A percentile compares a stretch with the other conserved stretches of the same genome.
Evolutionary conservation across 805 yeast species (phyloP).

Genomic region (Kurtzmaniella cleridarum): DNA sequence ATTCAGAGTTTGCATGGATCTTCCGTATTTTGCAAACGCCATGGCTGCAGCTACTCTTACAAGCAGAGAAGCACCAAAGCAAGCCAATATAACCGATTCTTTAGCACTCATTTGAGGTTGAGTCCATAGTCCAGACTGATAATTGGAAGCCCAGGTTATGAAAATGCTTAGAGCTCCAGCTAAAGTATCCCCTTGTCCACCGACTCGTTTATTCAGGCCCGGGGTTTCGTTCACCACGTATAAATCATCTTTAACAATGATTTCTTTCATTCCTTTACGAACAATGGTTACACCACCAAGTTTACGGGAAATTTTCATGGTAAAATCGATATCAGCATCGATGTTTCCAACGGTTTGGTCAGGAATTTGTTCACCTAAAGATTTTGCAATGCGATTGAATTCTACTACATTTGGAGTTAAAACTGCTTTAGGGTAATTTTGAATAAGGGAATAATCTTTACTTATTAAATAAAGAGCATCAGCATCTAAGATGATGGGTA

Average conservation of each 20-base stretch:
- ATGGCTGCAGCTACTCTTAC: slow-evolving; percentile 59
- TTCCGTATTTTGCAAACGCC: slow-evolving; percentile 61
- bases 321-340: slow-evolving; percentile 19
- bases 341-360: slow-evolving; percentile 19
- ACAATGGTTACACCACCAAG: slow-evolving; percentile 60
- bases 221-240: slow-evolving; percentile 37
- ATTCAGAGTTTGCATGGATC: slow-evolving; percentile 85
- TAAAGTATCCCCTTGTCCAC: slow-evolving; percentile 95
- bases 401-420: slow-evolving; percentile 90
- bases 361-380: slow-evolving; percentile 25
- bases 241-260: slow-evolving; percentile 48
- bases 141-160: slow-evolving; percentile 71
- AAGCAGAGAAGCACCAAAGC: slow-evolving; percentile 65
- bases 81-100: slow-evolving; percentile 44
- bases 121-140: slow-evolving; percentile 56
- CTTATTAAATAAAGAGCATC: slow-evolving; percentile 75
- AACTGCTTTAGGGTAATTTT: slow-evolving; percentile 55
- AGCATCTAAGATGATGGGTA: slow-evolving; percentile 85
- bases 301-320: slow-evolving; percentile 39
- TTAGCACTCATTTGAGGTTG: slow-evolving; percentile 17
- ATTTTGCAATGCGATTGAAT: slow-evolving; percentile 59
- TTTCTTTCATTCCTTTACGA: slow-evolving; percentile 67
- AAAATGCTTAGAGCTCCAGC: slow-evolving; percentile 83
- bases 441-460: slow-evolving; percentile 47
- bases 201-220: slow-evolving; percentile 80